Percentiles rank a stretch among this genome's conserved stretches.
Evolutionary conservation across 2,329 filamentous ascomycete genomes (phyloP).

Genomic region (Sphaerulina vaccinii): DNA sequence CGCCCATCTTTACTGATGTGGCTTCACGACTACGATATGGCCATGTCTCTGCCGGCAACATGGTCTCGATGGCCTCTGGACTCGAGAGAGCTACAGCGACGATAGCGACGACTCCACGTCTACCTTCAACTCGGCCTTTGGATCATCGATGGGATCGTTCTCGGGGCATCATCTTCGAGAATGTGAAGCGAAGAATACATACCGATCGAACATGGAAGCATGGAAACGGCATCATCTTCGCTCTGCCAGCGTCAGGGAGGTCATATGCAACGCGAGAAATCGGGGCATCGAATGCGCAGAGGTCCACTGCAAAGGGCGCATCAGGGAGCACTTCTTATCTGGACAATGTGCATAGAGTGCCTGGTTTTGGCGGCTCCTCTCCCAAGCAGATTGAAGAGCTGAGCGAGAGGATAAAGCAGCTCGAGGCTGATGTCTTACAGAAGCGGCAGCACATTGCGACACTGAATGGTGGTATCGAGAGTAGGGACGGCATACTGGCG

Average conservation of each 20-base stretch:
- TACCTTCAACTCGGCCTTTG: constrained; percentile 31
- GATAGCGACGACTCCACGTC: constrained; percentile 7
- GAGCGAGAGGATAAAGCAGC: not conserved
- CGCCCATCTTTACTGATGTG: constrained; percentile 22
- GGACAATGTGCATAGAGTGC: constrained; percentile 3
- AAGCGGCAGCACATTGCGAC: not conserved
- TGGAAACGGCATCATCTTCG: not conserved
- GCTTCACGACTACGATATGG: constrained; percentile 17
- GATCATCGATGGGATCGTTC: constrained; percentile 34
- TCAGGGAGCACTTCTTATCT: not conserved
- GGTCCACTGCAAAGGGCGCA: not conserved
- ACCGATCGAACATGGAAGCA: constrained; percentile 1
- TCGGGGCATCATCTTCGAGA: constrained; percentile 29
- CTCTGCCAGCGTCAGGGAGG: constrained; percentile 3
- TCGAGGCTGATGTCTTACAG: not conserved
- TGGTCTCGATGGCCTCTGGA: constrained; percentile 4
- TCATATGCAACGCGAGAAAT: constrained; percentile 3
- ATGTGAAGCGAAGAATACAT: constrained; percentile 8
- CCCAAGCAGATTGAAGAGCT: not conserved
- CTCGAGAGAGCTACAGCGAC: not conserved
- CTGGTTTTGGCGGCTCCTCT: constrained; percentile 1
- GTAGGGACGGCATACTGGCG: not conserved
- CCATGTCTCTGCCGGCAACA: constrained; percentile 6
- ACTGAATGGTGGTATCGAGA: not conserved
- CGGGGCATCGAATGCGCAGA: not conserved